A percentile compares a stretch with the other conserved stretches of the same genome.
Evolutionary conservation across 768 basidiomycete species (phyloP).

Genomic region (Tricholoma sp.): DNA sequence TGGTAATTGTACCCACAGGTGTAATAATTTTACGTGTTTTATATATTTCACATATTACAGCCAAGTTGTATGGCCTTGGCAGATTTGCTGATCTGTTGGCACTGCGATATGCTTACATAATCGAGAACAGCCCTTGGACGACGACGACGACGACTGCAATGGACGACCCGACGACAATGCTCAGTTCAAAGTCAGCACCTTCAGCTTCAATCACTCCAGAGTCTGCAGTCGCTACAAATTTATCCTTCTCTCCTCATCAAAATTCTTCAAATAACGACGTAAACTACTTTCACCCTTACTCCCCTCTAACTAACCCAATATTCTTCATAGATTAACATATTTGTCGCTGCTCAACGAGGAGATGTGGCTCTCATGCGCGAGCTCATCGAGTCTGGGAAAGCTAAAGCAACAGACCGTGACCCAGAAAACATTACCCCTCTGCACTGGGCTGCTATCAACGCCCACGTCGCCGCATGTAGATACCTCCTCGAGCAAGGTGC

Average conservation of each 20-base stretch:
- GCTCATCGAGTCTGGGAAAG: constrained; percentile 67
- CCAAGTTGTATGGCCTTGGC: too few relatives aligned
- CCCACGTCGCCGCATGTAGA: constrained; percentile 83
- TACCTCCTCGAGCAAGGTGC: constrained; percentile 90
- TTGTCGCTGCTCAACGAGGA: constrained; percentile 84
- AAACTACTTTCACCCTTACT: constrained; percentile 11
- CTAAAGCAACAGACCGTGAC: constrained; percentile 74
- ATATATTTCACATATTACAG: too few relatives aligned
- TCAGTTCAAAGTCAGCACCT: constrained; percentile 45
- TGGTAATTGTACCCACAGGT: too few relatives aligned
- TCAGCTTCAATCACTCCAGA: constrained; percentile 46
- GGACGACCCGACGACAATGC: constrained; percentile 32
- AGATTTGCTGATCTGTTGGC: too few relatives aligned
- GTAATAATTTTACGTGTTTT: too few relatives aligned
- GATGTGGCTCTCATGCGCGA: constrained; percentile 61
- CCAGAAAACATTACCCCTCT: constrained; percentile 90
- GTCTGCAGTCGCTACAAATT: constrained; percentile 39
- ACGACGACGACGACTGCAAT: constrained; percentile 15
- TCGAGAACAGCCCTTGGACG: not conserved
- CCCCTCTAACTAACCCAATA: not conserved
- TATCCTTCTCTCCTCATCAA: constrained; percentile 41
- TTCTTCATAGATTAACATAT: constrained; percentile 51
- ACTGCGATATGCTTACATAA: not conserved
- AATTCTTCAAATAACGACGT: constrained; percentile 37
- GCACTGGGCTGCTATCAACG: constrained; percentile 98